Percentiles rank a stretch among this genome's conserved stretches.
Evolutionary conservation across 208 protist genomes (phyloP).

Genomic region (Novymonas esmeraldas): DNA sequence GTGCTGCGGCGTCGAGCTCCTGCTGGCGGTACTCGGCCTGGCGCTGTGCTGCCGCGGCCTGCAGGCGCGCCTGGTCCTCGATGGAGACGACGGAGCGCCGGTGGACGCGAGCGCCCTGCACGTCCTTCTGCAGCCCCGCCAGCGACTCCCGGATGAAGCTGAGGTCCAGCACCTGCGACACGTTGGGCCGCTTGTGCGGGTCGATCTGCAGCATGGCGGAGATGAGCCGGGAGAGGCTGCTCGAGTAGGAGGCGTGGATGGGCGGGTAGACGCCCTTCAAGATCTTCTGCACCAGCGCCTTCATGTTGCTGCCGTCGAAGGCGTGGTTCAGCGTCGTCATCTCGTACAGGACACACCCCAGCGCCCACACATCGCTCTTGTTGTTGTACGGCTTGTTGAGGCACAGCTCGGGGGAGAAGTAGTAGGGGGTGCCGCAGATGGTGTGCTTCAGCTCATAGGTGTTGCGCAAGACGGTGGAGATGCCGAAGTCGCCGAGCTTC

Average conservation of each 20-base stretch:
- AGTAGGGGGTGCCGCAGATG: constrained; percentile 95
- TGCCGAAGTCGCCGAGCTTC: constrained; percentile 93
- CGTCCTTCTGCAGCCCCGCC: constrained; percentile 54
- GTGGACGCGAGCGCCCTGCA: constrained; percentile 55
- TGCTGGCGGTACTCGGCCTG: constrained; percentile 53
- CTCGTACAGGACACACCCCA: constrained; percentile 92
- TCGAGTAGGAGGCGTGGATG: constrained; percentile 76
- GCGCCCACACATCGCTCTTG: constrained; percentile 94
- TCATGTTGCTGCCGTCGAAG: constrained; percentile 92
- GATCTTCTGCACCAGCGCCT: constrained; percentile 90
- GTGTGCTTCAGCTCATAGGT: constrained; percentile 91
- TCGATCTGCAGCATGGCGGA: constrained; percentile 87
- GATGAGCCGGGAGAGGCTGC: constrained; percentile 78
- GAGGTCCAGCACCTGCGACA: constrained; percentile 76
- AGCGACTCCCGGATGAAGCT: constrained; percentile 83
- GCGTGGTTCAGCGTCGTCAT: constrained; percentile 89
- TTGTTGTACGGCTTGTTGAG: constrained; percentile 95
- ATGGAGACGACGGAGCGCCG: constrained; percentile 46
- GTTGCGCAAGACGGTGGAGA: constrained; percentile 91
- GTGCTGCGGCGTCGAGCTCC: constrained; percentile 56
- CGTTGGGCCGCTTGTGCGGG: constrained; percentile 76
- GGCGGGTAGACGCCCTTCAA: constrained; percentile 86
- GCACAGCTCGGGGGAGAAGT: constrained; percentile 96
- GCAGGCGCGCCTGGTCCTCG: constrained; percentile 47
- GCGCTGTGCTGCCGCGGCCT: constrained; percentile 40